Base-by-base conservation (phyloP, 352 stramenopile genomes). In the Globisporangium rhizosaccharum region DNA sequence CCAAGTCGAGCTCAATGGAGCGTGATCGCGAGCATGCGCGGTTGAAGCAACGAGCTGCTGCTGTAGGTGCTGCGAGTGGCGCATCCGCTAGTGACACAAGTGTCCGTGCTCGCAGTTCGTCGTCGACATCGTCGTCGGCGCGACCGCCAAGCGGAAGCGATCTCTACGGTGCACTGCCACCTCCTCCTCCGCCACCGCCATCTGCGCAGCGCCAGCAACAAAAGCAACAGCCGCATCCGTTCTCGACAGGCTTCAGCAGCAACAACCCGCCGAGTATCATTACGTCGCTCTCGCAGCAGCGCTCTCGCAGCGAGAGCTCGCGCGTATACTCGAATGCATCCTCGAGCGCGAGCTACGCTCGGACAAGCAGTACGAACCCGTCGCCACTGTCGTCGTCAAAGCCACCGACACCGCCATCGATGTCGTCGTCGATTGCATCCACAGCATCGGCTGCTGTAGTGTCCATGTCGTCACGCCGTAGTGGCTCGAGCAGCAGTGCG, bases 41-140 rank as follows among this genome's bases (percentile, higher is more conserved):
- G 56, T 73, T 82, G 47, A 79, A 78, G 69, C 68, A 70, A 48
- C 73, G 71, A 17, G 65, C 73, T 12, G 73, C 65, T 58, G 5
- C 57, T 61, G 10, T 7, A 51, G 25, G 33, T 41, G 33, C 28
- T 65, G n/a, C 41, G 28, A 33, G 28, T 6, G 28, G 28, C 28
- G 30, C 48, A 62, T 39, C 70, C 63, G 44, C 69, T 69, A 58
- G 30, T 18, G 50, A 33, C 42, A 61, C 46, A 53, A 25, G 18
- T 28, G 18, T n/a, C 15, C 2, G 44, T 15, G 4, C 52, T 44
- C 23, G 28, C 30, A 11, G 51, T 18, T 57, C 45, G 25, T 12
- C 45, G 11, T 51, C 45, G 6, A 15, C 45, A 18, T 5, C 45
- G 11, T 10, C n/a, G 17, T 9, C 28, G 11, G 15, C 49, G 18